Evolutionary conservation across 2,329 filamentous ascomycete species (phyloP).

Genomic region (Nemania sp.): DNA sequence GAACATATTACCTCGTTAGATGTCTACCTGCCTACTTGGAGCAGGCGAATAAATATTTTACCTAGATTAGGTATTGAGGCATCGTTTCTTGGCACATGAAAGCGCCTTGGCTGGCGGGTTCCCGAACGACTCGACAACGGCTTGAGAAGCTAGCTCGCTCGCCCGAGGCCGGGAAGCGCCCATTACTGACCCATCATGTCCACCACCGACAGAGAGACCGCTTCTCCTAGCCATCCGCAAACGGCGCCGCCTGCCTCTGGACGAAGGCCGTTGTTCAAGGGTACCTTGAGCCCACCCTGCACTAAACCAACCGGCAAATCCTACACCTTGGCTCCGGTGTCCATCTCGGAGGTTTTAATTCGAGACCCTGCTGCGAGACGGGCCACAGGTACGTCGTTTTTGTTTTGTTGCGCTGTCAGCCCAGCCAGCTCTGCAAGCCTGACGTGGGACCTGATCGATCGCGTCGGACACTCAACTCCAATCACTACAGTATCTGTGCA

Average conservation of each 20-base stretch:
- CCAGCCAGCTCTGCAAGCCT: neutral
- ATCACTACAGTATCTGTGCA: neutral
- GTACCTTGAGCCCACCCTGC: conserved; percentile 31
- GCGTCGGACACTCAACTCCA: neutral
- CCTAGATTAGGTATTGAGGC: too few species aligned
- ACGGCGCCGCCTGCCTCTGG: conserved; percentile 5
- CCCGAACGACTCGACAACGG: too few species aligned
- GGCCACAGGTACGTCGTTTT: conserved; percentile 32
- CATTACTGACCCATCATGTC: conserved; percentile 17
- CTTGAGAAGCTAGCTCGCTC: neutral
- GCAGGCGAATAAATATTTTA: too few species aligned
- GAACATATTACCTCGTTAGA: too few species aligned
- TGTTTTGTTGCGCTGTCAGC: neutral
- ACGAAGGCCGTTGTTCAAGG: conserved; percentile 31
- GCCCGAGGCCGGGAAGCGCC: too few species aligned
- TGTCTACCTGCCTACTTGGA: too few species aligned
- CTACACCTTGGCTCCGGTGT: conserved; percentile 34
- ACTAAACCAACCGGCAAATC: conserved; percentile 31
- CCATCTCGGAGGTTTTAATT: conserved; percentile 34
- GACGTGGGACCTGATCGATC: neutral
- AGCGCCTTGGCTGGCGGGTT: too few species aligned
- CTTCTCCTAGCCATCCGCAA: conserved; percentile 3
- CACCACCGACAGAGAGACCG: conserved; percentile 7
- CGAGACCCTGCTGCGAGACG: conserved; percentile 25
- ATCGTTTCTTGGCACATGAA: too few species aligned